Base-by-base conservation (phyloP, 2,329 filamentous ascomycete species). In the Paecilomyces dactylethromorphus region DNA sequence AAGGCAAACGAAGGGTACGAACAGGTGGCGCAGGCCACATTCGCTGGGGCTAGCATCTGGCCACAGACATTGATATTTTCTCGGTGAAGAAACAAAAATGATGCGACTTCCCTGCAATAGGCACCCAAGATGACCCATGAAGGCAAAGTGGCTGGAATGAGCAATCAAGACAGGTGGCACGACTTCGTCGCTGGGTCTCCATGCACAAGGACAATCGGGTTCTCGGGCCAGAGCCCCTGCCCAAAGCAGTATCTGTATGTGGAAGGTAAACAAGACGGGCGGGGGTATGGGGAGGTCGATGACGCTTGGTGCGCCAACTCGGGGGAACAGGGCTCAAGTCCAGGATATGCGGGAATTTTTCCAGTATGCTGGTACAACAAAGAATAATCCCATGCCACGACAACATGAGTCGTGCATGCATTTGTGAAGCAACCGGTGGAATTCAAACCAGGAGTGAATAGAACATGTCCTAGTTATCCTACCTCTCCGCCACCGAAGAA, bases 321-420 rank as follows among this genome's bases (percentile, higher is more conserved):
- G 18, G 21, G n/a, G 39, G 18, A 45, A 22, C 53, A 55, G 52
- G 60, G 57, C 55, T 26, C 55, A 59, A 22, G 35, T 62, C 58
- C 65, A 62, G 63, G 56, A 50, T 65, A 64, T 75, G 73, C 71
- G 72, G 71, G 68, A 73, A 74, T 74, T 74, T 73, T 64, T 54
- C 59, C 62, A 57, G 57, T 58, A 69, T 60, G 63, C 68, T 18
- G 64, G 65, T 68, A 66, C 66, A 64, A 64, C 53, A 69, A 65
- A 63, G 66, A 61, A 67, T 61, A 64, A 60, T 59, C 65, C 66
- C 61, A 69, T 66, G 70, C 74, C 72, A 76, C 74, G 68, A 71
- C 67, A 69, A 69, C 64, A n/a, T n/a, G 68, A 69, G 53, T 22
- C 55, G 12, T 53, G 65, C 69, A 71, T 74, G 73, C 71, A 74